Base-by-base conservation (phyloP, 2,329 filamentous ascomycete species). In the Teratosphaeria nubilosa region DNA sequence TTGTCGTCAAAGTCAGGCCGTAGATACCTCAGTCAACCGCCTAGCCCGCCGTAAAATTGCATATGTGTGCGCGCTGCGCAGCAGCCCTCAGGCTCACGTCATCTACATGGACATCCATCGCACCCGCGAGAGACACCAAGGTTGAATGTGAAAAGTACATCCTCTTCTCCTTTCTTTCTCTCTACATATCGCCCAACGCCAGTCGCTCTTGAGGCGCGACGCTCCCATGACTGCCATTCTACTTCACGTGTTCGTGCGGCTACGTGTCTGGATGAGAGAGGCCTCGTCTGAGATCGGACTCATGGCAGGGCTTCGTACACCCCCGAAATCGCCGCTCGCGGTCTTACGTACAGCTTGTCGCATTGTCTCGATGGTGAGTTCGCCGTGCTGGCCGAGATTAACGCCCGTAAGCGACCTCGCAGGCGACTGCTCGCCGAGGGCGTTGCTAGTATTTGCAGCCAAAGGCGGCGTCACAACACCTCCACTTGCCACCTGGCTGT, bases 351-450 rank as follows among this genome's bases (percentile, higher is more conserved):
- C 77, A 16, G 90, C 91, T 74, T 96, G 91, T 56, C 86, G 82
- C 91, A 96, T 95, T 3, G 91, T 96, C 78, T 96, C 91, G 63
- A 96, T 88, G 59, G 88, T 90, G 60, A 96, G 77, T 62, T 96
- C 91, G 27, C 85, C 82, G 52, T 78, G 80, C 60, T 78, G 77
- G 5, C 58, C 60, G 10, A 16, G 57, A 57, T 56, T 60, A 60
- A 3, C n/a, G 55, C 58, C 10, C 59, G 61, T 24, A 60, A 64
- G 30, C 62, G 54, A 62, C 27, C 51, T 30, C 30, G 41, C 50
- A 45, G 53, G 55, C 32, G 37, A 55, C 53, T 55, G 45, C 53
- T 55, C 53, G 24, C 25, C 24, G 27, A 62, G 50, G 9, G 63
- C 56, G 20, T 61, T 59, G 32, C 58, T 60, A 56, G 34, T 30